These are phyloP conservation scores for Plectosphaerella sp. DNA, from an alignment of 2,329 filamentous ascomycete species.

Conservation along the genomic window DNA sequence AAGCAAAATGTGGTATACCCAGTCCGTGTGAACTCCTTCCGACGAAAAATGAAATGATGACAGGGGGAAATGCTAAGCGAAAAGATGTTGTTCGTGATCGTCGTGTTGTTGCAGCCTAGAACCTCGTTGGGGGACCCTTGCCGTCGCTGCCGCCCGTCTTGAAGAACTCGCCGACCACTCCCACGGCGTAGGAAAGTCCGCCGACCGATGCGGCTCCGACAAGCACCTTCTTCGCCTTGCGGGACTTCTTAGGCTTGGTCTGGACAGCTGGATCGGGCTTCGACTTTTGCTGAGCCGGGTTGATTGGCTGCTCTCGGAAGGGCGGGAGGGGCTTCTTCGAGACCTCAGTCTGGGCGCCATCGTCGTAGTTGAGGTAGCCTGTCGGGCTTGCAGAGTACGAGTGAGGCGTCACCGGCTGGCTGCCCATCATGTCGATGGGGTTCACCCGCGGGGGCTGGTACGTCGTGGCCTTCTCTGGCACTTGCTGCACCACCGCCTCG, in stretches of 20 bases:
- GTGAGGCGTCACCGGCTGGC: conserved; percentile 29
- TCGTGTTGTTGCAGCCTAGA: not conserved
- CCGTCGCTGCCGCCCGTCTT: conserved; percentile 41
- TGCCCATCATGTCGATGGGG: conserved; percentile 54
- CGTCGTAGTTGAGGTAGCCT: conserved; percentile 59
- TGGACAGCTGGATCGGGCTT: conserved; percentile 11
- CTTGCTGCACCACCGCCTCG: conserved; percentile 14
- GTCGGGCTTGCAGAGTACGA: conserved; percentile 61
- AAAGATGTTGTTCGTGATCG: not conserved
- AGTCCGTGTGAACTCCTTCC: not conserved
- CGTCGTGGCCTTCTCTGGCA: conserved; percentile 6
- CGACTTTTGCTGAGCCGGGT: conserved; percentile 38
- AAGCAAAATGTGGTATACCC: not conserved
- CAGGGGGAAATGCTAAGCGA: not conserved
- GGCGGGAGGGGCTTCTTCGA: conserved; percentile 25
- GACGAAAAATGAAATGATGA: not conserved
- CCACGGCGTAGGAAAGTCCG: conserved; percentile 52
- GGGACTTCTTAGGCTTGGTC: conserved; percentile 28
- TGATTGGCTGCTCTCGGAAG: conserved; percentile 25
- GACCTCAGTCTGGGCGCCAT: conserved; percentile 29
- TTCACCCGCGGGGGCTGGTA: conserved; percentile 35
- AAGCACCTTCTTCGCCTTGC: conserved; percentile 41
- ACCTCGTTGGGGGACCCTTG: conserved; percentile 20
- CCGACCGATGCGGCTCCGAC: conserved; percentile 51
- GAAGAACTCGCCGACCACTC: conserved; percentile 55